Percentiles rank a stretch among this genome's conserved stretches.
phyloP scores from a whole-genome alignment of 2,329 filamentous ascomycete genomes.

The Monosporascus sp. region DNA sequence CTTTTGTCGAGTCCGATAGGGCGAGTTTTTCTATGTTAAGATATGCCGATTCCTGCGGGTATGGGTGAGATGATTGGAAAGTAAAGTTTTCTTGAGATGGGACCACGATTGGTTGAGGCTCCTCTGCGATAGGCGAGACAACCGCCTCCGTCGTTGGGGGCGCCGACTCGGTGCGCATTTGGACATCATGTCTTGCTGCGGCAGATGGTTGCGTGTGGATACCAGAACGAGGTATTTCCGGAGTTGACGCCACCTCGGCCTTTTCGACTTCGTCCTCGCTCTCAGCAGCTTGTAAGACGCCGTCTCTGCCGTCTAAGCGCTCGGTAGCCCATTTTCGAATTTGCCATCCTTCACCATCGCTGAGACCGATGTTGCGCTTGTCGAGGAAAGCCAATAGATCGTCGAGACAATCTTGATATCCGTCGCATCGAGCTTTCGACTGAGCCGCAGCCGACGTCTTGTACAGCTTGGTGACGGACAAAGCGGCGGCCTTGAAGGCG shows the following conservation, averaged over 20 bases:
- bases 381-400: conserved; percentile 85
- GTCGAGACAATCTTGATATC: conserved; percentile 91
- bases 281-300: conserved; percentile 48
- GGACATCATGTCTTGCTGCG: conserved; percentile 26
- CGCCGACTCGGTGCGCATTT: conserved; percentile 31
- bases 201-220: conserved; percentile 33
- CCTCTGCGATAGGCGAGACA: conserved; percentile 11
- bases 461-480: conserved; percentile 94
- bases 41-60: conserved; percentile 50
- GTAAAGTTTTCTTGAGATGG: conserved; percentile 60
- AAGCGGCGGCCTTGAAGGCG: conserved; percentile 84
- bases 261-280: conserved; percentile 68
- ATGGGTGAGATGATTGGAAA: conserved; percentile 61
- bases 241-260: conserved; percentile 53
- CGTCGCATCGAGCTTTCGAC: conserved; percentile 67
- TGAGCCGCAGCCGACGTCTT: conserved; percentile 81
- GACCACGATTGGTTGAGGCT: conserved; percentile 36
- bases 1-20: conserved; percentile 44
- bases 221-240: conserved; percentile 47
- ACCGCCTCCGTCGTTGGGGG: conserved; percentile 20
- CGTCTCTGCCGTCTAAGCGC: conserved; percentile 58
- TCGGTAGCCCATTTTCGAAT: conserved; percentile 64
- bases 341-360: conserved; percentile 69
- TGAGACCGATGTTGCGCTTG: conserved; percentile 69
- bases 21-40: conserved; percentile 58